Base-by-base conservation (phyloP, 768 basidiomycete species). In the Suillus alpinus region DNA sequence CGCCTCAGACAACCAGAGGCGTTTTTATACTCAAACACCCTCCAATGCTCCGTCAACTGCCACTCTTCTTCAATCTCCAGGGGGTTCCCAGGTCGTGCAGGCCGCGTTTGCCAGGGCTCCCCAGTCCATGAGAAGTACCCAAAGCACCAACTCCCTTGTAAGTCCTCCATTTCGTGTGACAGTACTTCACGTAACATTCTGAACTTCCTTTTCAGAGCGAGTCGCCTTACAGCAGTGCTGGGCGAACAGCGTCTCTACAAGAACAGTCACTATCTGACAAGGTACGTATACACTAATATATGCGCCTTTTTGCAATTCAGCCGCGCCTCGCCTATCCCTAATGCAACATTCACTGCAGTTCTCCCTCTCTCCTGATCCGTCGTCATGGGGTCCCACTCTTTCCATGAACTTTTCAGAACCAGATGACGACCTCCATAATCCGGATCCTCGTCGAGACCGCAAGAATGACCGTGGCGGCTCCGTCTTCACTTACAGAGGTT, bases 351-450 rank as follows among this genome's bases (percentile, higher is more conserved):
- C 34, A 29, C 43, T 49, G 61, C 50, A 92, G 89, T 91, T 84
- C 68, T 89, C 88, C 16, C 82, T 91, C 23, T 85, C 88, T 6
- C 83, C 89, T 1, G 89, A 91, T 72, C 90, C 90, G 3, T 74
- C 80, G 14, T 83, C 80, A 0, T 92, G 90, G 90, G 88, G 88
- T 2, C 82, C 87, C 37, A 83, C 88, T 64, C 74, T 89, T 61
- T 84, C 83, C 7, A 80, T 80, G 41, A 79, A 79, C 62, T 75
- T 81, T 57, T 70, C 78, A 4, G 88, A 91, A 70, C 75, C 82
- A 16, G 88, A 91, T 62, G 88, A 91, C 71, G 81, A 81, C 59
- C 80, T 91, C n/a, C 88, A 91, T 69, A 87, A 88, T 65, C 87
- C 88, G 2, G 87, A 89, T 67, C 86, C 87, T 12, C 79, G 79